These are phyloP conservation scores for Solanum medicagineum DNA, from an alignment of 257 asterid genomes.

Conservation along the genomic window DNA sequence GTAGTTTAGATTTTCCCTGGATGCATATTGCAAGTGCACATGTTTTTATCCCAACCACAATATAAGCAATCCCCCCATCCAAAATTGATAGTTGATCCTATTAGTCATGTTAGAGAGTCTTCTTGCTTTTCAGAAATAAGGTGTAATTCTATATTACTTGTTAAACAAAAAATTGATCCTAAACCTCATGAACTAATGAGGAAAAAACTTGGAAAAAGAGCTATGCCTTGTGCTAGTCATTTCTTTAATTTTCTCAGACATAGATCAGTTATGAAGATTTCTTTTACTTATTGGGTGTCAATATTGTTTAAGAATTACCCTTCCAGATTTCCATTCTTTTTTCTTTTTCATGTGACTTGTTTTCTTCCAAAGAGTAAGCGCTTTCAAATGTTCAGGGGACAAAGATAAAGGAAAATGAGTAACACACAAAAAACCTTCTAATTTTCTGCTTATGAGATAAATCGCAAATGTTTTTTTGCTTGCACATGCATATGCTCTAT, in stretches of 20 bases:
- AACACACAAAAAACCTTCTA: not conserved
- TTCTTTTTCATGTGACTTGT: not conserved
- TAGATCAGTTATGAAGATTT: not conserved
- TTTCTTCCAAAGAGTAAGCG: not conserved
- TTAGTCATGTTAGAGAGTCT: not conserved
- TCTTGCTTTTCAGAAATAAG: not conserved
- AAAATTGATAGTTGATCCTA: not conserved
- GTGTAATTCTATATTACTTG: not conserved
- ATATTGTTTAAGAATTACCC: not conserved
- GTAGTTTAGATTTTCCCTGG: not conserved
- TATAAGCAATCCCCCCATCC: not conserved
- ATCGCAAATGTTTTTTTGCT: not conserved
- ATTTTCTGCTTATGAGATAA: not conserved
- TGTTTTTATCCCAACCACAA: not conserved
- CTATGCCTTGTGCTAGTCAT: not conserved
- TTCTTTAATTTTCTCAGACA: not conserved
- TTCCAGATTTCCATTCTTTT: not conserved
- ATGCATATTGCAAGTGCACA: not conserved
- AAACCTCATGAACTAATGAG: not conserved
- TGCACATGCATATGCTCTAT: not conserved
- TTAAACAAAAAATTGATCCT: not conserved
- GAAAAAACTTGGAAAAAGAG: not conserved
- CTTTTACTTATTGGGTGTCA: not conserved
- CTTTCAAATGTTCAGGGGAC: not conserved
- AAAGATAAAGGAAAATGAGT: not conserved